These are phyloP conservation scores for Suhomyces sp. DNA, from an alignment of 805 yeast genomes.

Conservation along the genomic window DNA sequence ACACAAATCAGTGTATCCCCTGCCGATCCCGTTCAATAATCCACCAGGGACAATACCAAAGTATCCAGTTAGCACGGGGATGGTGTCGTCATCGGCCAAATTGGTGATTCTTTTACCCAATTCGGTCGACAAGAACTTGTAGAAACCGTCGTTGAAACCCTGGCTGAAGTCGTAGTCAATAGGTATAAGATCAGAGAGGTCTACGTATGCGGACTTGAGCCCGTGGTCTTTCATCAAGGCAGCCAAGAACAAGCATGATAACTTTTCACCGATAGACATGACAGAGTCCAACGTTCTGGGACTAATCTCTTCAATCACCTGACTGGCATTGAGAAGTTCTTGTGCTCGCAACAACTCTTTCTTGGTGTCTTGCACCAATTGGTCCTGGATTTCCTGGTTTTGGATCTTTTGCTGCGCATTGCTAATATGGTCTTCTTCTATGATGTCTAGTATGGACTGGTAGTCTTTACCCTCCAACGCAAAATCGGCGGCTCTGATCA, in stretches of 20 bases:
- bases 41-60: slow-evolving; percentile 98
- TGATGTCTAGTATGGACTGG: slow-evolving; percentile 55
- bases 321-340: slow-evolving; percentile 79
- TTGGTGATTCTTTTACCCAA: slow-evolving; percentile 50
- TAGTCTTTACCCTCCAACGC: slow-evolving; percentile 64
- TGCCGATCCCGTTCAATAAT: slow-evolving; percentile 84
- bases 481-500: slow-evolving; percentile 78
- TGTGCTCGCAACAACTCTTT: slow-evolving; percentile 65
- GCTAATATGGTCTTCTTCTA: slow-evolving; percentile 72
- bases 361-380: slow-evolving; percentile 57
- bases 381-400: slow-evolving; percentile 41
- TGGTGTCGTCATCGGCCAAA: slow-evolving; percentile 40
- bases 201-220: slow-evolving; percentile 73
- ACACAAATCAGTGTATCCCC: slow-evolving; percentile 97
- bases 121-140: slow-evolving; percentile 50
- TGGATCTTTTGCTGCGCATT: slow-evolving; percentile 63
- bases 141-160: slow-evolving; percentile 67
- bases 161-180: slow-evolving; percentile 51
- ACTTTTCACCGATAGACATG: slow-evolving; percentile 91
- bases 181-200: slow-evolving; percentile 71
- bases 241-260: slow-evolving; percentile 86
- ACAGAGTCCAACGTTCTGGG: slow-evolving; percentile 84
- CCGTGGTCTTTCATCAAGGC: slow-evolving; percentile 81
- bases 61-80: slow-evolving; percentile 94
- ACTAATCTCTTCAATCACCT: slow-evolving; percentile 87